phyloP scores from a whole-genome alignment of 306 rosid genomes.

The Acacia melanoxylon region DNA sequence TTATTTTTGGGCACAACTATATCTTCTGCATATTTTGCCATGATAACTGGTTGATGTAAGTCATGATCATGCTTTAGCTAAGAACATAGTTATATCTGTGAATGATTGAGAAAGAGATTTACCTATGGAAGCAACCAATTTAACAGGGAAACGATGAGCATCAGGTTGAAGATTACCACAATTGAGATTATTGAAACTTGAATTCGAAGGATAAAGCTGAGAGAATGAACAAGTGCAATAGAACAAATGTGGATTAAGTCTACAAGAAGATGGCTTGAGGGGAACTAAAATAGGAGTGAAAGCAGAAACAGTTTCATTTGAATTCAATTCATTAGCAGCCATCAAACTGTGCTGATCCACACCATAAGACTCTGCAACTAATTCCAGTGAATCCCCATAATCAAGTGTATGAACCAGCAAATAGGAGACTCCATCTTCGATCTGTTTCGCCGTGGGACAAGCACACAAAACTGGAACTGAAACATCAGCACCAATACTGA shows the following conservation, averaged over 20 bases:
- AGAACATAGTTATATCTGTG: not conserved
- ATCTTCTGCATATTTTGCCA: not conserved
- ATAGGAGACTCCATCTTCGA: constrained; percentile 31
- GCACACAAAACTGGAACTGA: constrained; percentile 41
- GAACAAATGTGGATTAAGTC: constrained; percentile 36
- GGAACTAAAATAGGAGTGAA: not conserved
- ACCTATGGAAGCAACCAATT: constrained; percentile 41
- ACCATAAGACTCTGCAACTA: not conserved
- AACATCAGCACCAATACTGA: constrained; percentile 39
- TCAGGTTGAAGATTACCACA: constrained; percentile 24
- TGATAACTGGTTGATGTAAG: not conserved
- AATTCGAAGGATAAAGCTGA: not conserved
- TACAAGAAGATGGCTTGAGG: constrained; percentile 40
- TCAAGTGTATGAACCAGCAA: constrained; percentile 31
- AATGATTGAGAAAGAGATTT: not conserved
- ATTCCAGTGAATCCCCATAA: not conserved
- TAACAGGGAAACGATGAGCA: constrained; percentile 28
- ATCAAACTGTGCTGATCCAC: not conserved
- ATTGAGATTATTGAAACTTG: not conserved
- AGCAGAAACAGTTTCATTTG: not conserved
- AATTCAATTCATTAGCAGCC: not conserved
- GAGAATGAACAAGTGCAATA: constrained; percentile 39
- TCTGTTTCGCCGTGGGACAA: not conserved
- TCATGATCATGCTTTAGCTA: not conserved
- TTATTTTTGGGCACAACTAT: not conserved